phyloP scores from a whole-genome alignment of 2,329 filamentous ascomycete genomes.

The Exophiala sideris region DNA sequence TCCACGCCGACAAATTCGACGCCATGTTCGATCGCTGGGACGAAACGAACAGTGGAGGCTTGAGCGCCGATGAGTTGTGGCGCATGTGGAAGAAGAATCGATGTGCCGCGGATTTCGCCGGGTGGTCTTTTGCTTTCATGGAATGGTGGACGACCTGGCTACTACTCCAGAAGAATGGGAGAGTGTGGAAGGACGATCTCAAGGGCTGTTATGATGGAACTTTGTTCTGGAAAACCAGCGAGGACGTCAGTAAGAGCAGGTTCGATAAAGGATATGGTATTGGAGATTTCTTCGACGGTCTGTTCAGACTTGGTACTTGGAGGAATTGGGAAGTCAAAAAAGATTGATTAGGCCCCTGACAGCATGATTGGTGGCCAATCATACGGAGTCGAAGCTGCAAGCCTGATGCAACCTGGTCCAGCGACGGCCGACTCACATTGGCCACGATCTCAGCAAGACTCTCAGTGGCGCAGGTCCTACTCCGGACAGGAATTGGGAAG shows the following conservation, averaged over 20 bases:
- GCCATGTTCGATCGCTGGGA: conserved; percentile 49
- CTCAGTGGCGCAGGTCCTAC: not conserved
- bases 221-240: conserved; percentile 25
- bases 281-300: conserved; percentile 18
- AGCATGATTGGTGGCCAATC: too few species aligned
- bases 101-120: conserved; percentile 44
- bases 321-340: conserved; percentile 22
- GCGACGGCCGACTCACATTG: not conserved
- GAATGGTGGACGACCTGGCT: conserved; percentile 32
- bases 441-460: not conserved
- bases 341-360: not conserved
- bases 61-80: conserved; percentile 40
- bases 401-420: too few species aligned
- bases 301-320: conserved; percentile 18
- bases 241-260: conserved; percentile 1
- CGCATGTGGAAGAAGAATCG: conserved; percentile 42
- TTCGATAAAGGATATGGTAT: conserved; percentile 23
- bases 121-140: conserved; percentile 35
- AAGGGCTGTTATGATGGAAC: conserved; percentile 30
- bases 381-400: too few species aligned
- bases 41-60: conserved; percentile 35
- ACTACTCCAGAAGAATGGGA: conserved; percentile 30
- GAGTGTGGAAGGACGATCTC: conserved; percentile 33
- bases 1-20: conserved; percentile 47
- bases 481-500: conserved; percentile 3